These are phyloP conservation scores for Hypoxylon sp. DNA, from an alignment of 2,329 filamentous ascomycete genomes.

Conservation along the genomic window DNA sequence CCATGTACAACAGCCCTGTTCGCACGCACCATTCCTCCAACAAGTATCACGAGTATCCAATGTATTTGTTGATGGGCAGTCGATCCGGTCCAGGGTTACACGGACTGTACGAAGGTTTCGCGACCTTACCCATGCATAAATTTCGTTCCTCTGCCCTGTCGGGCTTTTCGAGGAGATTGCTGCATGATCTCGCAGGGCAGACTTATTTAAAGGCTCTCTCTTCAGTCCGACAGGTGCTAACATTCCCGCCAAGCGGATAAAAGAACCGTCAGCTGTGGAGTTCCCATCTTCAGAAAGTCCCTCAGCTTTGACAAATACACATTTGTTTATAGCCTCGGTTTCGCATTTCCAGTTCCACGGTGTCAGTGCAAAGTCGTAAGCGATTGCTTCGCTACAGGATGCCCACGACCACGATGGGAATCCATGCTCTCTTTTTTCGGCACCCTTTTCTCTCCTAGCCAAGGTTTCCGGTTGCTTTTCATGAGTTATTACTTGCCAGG, in stretches of 20 bases:
- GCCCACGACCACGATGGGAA: conserved; percentile 1
- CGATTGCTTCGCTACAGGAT: neutral
- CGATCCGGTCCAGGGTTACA: too few species aligned
- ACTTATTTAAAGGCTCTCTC: neutral
- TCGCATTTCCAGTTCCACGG: neutral
- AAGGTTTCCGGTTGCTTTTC: neutral
- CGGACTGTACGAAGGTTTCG: too few species aligned
- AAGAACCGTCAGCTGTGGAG: neutral
- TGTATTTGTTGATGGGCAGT: too few species aligned
- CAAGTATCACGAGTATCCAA: too few species aligned
- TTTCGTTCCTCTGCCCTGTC: too few species aligned
- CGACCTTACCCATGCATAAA: too few species aligned
- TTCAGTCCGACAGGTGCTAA: neutral
- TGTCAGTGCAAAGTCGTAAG: neutral
- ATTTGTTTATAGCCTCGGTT: neutral
- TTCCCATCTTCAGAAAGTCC: neutral
- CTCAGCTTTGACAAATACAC: neutral
- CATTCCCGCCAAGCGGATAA: neutral
- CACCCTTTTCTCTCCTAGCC: neutral
- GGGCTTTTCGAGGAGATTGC: too few species aligned
- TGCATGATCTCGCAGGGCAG: too few species aligned
- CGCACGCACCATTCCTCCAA: too few species aligned
- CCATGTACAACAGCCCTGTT: too few species aligned
- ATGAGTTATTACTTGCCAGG: neutral
- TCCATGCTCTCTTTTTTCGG: neutral